Evolutionary conservation across 108 stramenopile species (phyloP), one percentile per base, ranked within the genome.

Genomic region (Fragilariopsis cylindrus): DNA sequence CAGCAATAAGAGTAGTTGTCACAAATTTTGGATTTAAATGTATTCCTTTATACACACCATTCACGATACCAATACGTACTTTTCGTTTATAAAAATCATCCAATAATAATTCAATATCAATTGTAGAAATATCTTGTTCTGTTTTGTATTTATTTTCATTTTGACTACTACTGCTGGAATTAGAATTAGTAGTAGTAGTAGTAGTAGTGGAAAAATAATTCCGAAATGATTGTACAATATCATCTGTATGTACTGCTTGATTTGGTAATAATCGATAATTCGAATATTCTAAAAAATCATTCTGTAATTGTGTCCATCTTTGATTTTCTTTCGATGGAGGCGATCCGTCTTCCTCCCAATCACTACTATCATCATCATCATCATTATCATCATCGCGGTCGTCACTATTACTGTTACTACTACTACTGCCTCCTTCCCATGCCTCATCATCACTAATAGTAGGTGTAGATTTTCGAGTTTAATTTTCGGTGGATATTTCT

Each of bases 1-100:
- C 30, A 30, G 30, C 1, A 30, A 30, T 30, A 30, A 30, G 50
- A 52, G 50, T 9, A 52, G 9, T 52, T 52, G 9, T 52, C 3
- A 69, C n/a, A 49, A 70, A 77, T 62, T 77, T 77, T 40, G 76
- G 76, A 71, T 77, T 77, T 5, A 77, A 46, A 19, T 67, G 76
- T 15, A 77, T 44, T 4, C 76, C 76, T 63, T 70, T 41, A 46
- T 77, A 77, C 3, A 71, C 60, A 64, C 70, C 70, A 52, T 69
- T 19, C 0, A 43, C 50, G 11, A 71, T 56, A 9, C 18, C 39
- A 45, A 69, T 4, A 46, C 75, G 75, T 30, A 76, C 47, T 57
- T 76, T 76, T n/a, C 70, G 58, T n/a, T 77, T 43, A 45, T 77
- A 71, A 68, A 68, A 77, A 45, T 77, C 76, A 16, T 77, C 48